Base-by-base conservation (phyloP, 768 basidiomycete species). In the Mycena floridula region DNA sequence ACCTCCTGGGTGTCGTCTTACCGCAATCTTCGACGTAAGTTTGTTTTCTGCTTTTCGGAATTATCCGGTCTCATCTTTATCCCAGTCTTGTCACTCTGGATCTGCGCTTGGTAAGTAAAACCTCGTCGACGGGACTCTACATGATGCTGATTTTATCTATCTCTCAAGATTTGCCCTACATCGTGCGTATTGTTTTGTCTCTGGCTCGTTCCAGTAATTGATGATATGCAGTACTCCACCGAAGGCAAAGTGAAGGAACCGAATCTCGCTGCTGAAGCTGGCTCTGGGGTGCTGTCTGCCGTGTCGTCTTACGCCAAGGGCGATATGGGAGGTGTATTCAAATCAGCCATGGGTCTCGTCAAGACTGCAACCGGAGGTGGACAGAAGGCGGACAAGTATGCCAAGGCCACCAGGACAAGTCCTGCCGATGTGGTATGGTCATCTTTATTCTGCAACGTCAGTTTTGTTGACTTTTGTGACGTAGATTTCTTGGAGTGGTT, bases 241-340 rank as follows among this genome's bases (percentile, higher is more conserved):
- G 91, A 97, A 66, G 93, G 93, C 40, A 92, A 89, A 58, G 67
- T 97, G 59, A 96, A 97, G 62, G 92, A 96, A 59, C 92, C 94
- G 25, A 94, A 96, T 58, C 66, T 92, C 13, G 81, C 82, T 9
- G 76, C 82, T 7, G 92, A 89, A 58, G 93, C 94, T 4, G 93
- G 92, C 0, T 80, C 89, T 57, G 90, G 89, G 7, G 67, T 96
- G 4, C 60, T 95, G n/a, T 76, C 77, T 20, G 88, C 90, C 1
- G 78, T 89, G 2, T 66, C 73, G 23, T 82, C 87, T 8, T 95
- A 91, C 58, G 70, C 85, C 20, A 74, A 72, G 9, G 85, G 85
- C 25, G 93, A 98, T 58, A 76, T 90, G 58, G 72, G 84, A 12
- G 89, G 91, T 13, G 76, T 88, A 27, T 65, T 97, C 52, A 73